Evolutionary conservation across 176 grass and related monocot species (phyloP).

Genomic region (Juncus effusus): DNA sequence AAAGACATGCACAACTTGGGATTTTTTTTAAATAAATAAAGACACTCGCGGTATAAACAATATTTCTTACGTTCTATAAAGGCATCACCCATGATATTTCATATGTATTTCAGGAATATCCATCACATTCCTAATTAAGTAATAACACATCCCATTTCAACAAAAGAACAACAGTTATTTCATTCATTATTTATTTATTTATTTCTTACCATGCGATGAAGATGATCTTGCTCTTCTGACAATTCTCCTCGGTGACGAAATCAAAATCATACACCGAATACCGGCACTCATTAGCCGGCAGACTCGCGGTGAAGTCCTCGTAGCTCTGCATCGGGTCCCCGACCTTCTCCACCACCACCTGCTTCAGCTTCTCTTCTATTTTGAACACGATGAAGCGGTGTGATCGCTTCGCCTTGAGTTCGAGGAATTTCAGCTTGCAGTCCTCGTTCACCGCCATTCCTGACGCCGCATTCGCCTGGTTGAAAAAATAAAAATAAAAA

Average conservation of each 20-base stretch:
- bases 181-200: too few relatives aligned
- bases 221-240: slow-evolving; percentile 53
- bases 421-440: slow-evolving; percentile 39
- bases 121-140: too few relatives aligned
- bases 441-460: slow-evolving; percentile 51
- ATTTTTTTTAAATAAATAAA: too few relatives aligned
- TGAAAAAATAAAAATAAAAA: background rate
- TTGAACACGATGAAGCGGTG: slow-evolving; percentile 41
- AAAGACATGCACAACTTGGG: too few relatives aligned
- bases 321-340: slow-evolving; percentile 31
- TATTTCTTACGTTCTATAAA: too few relatives aligned
- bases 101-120: too few relatives aligned
- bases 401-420: slow-evolving; percentile 36
- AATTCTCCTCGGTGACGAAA: slow-evolving; percentile 39
- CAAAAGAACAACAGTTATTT: too few relatives aligned
- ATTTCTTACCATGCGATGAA: slow-evolving; percentile 31
- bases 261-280: slow-evolving; percentile 47
- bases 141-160: too few relatives aligned
- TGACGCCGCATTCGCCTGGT: slow-evolving; percentile 39
- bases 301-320: slow-evolving; percentile 37
- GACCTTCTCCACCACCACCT: slow-evolving; percentile 41
- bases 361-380: slow-evolving; percentile 44
- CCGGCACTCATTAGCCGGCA: slow-evolving; percentile 34
- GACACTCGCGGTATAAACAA: too few relatives aligned
- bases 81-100: too few relatives aligned